Evolutionary conservation across 140 eudicot genomes (phyloP).

Genomic region (Oenanthe javanica): DNA sequence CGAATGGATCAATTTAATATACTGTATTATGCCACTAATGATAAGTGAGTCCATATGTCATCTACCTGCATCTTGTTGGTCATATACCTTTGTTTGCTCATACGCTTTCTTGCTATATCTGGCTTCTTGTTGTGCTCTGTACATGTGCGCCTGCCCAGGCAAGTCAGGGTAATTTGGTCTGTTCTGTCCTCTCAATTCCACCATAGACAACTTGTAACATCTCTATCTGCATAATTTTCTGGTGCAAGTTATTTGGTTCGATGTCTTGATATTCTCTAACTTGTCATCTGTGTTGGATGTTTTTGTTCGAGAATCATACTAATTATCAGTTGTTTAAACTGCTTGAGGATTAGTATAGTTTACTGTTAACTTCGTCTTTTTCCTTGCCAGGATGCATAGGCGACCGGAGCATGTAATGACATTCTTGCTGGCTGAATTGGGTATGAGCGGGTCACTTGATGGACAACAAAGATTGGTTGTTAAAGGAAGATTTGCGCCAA

Average conservation of each 20-base stretch:
- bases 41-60: background rate
- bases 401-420: conserved; percentile 95
- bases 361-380: background rate
- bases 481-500: conserved; percentile 85
- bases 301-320: background rate
- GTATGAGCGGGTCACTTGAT: conserved; percentile 90
- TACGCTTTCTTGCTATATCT: background rate
- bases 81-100: background rate
- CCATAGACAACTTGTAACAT: background rate
- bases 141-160: background rate
- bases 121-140: background rate
- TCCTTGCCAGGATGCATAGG: conserved; percentile 67
- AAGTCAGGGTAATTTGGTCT: background rate
- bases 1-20: background rate
- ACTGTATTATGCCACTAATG: background rate
- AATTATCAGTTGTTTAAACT: background rate
- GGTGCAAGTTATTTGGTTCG: background rate
- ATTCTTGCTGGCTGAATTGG: conserved; percentile 81
- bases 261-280: background rate
- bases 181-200: background rate
- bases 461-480: conserved; percentile 79
- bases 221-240: background rate
- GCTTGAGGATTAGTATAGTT: background rate
- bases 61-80: background rate
- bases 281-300: background rate